A percentile compares a stretch with the other conserved stretches of the same genome.
Conservation (phyloP, 1,284 basidiomycete genomes). For the Cryptococcus sp. region DNA sequence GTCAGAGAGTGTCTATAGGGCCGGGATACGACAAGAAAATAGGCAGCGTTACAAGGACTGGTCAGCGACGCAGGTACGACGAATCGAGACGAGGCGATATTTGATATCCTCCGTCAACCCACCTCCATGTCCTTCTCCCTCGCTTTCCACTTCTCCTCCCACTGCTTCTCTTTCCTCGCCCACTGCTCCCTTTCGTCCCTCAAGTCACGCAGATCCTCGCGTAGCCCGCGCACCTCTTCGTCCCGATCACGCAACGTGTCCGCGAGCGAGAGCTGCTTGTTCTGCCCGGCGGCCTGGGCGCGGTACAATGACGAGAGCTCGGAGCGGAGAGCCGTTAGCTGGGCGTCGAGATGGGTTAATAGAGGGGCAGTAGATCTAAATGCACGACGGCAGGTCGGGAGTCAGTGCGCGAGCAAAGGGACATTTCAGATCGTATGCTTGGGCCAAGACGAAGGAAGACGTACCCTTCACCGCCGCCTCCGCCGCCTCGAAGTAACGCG, state of each 20-base stretch:
- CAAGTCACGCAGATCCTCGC: conserved; percentile 77
- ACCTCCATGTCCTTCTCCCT: conserved; percentile 87
- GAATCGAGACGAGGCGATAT: too few relatives aligned
- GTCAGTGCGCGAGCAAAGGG: neutral
- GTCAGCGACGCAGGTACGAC: too few relatives aligned
- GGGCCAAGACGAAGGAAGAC: neutral
- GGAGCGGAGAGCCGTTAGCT: conserved; percentile 82
- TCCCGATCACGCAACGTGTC: conserved; percentile 91
- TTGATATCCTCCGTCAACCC: too few relatives aligned
- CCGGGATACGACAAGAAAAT: neutral
- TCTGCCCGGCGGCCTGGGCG: conserved; percentile 77
- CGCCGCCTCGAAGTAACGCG: conserved; percentile 59
- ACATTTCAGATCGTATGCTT: neutral
- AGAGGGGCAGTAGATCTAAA: conserved; percentile 38
- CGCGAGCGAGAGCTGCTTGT: conserved; percentile 90
- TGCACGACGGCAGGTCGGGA: neutral
- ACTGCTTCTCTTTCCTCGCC: conserved; percentile 55
- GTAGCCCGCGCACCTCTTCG: conserved; percentile 72
- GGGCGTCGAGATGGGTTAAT: conserved; percentile 83
- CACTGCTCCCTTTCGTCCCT: conserved; percentile 64
- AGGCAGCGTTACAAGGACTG: neutral
- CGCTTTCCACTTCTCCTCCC: conserved; percentile 78
- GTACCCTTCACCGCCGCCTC: conserved; percentile 56
- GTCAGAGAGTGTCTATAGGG: conserved; percentile 77
- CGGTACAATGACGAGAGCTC: conserved; percentile 93